Evolutionary conservation across 2,329 filamentous ascomycete genomes (phyloP).

Genomic region (Teratosphaeria zuluensis): DNA sequence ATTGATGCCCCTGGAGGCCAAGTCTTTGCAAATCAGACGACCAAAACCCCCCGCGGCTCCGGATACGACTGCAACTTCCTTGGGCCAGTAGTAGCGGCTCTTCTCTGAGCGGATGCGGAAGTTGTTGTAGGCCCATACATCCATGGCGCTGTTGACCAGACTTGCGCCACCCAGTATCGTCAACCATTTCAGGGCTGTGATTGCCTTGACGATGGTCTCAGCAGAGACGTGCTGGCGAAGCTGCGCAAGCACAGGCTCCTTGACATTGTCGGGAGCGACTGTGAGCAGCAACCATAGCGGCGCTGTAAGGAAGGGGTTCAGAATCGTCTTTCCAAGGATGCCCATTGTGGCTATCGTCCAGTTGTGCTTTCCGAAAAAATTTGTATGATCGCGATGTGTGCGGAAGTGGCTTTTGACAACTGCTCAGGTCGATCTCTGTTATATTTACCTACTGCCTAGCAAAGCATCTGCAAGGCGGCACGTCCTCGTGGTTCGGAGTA

Average conservation of each 20-base stretch:
- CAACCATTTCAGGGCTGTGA: constrained; percentile 20
- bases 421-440: background rate
- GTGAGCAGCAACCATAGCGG: constrained; percentile 22
- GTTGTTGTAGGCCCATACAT: constrained; percentile 22
- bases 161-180: constrained; percentile 22
- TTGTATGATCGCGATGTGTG: background rate
- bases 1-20: constrained; percentile 25
- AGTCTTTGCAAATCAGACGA: constrained; percentile 20
- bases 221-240: constrained; percentile 18
- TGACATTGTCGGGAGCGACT: constrained; percentile 18
- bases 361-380: background rate
- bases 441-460: background rate
- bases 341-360: background rate
- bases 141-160: constrained; percentile 15
- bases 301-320: constrained; percentile 21
- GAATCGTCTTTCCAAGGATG: background rate
- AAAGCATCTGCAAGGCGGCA: background rate
- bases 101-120: constrained; percentile 28
- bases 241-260: constrained; percentile 19
- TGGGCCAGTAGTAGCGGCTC: constrained; percentile 24
- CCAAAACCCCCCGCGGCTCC: constrained; percentile 30
- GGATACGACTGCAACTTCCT: constrained; percentile 28
- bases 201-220: constrained; percentile 13
- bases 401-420: background rate
- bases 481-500: background rate